These are phyloP conservation scores for Fusarium clavum DNA, from an alignment of 2,329 filamentous ascomycete species.

Conservation along the genomic window DNA sequence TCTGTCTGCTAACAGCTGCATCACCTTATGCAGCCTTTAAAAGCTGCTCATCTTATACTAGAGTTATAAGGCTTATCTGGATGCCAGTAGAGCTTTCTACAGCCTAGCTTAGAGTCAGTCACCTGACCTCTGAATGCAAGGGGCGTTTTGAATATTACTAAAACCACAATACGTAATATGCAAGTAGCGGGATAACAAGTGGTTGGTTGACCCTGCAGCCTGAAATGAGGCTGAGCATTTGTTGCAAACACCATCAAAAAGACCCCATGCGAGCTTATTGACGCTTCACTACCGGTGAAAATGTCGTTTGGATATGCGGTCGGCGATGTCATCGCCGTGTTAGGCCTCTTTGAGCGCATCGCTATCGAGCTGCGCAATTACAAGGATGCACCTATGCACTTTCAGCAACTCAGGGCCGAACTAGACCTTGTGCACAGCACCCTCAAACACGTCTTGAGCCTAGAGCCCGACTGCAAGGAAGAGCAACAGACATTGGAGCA, in stretches of 20 bases:
- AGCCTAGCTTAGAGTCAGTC: too few species aligned
- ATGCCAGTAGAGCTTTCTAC: too few species aligned
- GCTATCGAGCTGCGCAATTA: not conserved
- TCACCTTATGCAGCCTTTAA: too few species aligned
- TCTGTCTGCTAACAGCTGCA: too few species aligned
- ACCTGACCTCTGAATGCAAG: too few species aligned
- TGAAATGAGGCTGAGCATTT: not conserved
- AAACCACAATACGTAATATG: not conserved
- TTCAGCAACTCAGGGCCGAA: not conserved
- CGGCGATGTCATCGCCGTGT: not conserved
- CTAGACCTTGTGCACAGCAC: not conserved
- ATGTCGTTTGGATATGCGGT: not conserved
- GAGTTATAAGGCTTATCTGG: too few species aligned
- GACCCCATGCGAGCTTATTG: not conserved
- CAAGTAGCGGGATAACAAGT: not conserved
- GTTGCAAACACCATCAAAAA: not conserved
- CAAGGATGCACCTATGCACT: not conserved
- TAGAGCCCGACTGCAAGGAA: not conserved
- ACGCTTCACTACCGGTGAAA: fast-evolving
- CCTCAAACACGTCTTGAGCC: not conserved
- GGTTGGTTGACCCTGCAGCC: not conserved
- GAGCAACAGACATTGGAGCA: not conserved
- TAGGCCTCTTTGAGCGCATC: not conserved
- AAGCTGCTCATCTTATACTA: too few species aligned
- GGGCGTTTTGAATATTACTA: too few species aligned